Evolutionary conservation across 805 yeast species (phyloP).

Genomic region (Trichomonascus vanleenenianus): DNA sequence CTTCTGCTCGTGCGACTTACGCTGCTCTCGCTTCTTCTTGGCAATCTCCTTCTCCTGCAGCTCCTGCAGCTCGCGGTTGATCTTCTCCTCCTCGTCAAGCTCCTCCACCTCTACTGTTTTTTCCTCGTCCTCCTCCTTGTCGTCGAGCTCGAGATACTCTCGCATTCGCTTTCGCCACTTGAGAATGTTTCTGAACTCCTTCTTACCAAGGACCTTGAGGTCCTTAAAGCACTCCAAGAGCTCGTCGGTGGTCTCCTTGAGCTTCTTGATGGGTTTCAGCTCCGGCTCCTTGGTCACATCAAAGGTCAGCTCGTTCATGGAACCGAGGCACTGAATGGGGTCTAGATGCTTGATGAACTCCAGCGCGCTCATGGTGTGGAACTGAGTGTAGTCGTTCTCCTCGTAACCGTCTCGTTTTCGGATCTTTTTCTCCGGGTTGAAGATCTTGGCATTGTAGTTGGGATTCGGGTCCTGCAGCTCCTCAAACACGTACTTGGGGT

Average conservation of each 20-base stretch:
- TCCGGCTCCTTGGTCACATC: slow-evolving; percentile 62
- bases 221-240: slow-evolving; percentile 79
- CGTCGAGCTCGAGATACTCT: slow-evolving; percentile 61
- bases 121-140: slow-evolving; percentile 38
- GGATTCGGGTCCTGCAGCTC: slow-evolving; percentile 53
- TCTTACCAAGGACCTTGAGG: slow-evolving; percentile 87
- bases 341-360: slow-evolving; percentile 79
- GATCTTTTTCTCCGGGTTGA: slow-evolving; percentile 85
- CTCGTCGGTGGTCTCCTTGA: slow-evolving; percentile 74
- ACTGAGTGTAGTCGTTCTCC: slow-evolving; percentile 74
- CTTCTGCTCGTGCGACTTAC: slow-evolving; percentile 71
- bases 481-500: slow-evolving; percentile 89
- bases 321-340: slow-evolving; percentile 77
- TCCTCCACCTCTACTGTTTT: slow-evolving; percentile 57
- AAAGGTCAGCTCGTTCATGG: slow-evolving; percentile 52
- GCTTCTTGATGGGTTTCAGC: slow-evolving; percentile 60
- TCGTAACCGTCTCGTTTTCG: slow-evolving; percentile 96
- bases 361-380: slow-evolving; percentile 62
- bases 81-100: slow-evolving; percentile 79
- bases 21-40: slow-evolving; percentile 69
- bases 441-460: slow-evolving; percentile 85
- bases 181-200: slow-evolving; percentile 78
- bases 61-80: slow-evolving; percentile 76
- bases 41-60: slow-evolving; percentile 63
- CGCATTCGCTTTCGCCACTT: slow-evolving; percentile 89